Percentiles rank a stretch among this genome's conserved stretches.
Conservation (phyloP, 768 basidiomycete genomes). For the Boletus reticuloceps region DNA sequence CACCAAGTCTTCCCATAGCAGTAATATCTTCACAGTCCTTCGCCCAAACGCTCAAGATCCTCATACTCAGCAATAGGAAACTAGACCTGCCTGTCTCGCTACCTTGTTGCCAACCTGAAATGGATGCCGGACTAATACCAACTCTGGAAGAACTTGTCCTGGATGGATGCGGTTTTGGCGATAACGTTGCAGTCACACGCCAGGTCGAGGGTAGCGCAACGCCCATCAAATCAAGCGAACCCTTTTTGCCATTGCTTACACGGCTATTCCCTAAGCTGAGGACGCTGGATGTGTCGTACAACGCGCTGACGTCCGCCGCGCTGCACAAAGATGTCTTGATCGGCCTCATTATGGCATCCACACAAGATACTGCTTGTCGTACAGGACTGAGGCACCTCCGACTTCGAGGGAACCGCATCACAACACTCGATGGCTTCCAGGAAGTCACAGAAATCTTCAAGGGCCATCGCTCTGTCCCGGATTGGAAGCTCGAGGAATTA, state of each 20-base stretch:
- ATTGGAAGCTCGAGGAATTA: constrained; percentile 79
- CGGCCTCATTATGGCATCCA: constrained; percentile 48
- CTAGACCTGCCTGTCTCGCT: constrained; percentile 63
- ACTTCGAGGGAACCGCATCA: constrained; percentile 66
- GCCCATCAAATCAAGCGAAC: constrained; percentile 48
- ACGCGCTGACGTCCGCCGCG: constrained; percentile 54
- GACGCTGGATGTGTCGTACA: constrained; percentile 76
- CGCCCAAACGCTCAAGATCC: constrained; percentile 51
- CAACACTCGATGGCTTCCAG: constrained; percentile 59
- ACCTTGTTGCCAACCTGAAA: constrained; percentile 36
- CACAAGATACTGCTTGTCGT: constrained; percentile 27
- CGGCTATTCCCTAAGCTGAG: constrained; percentile 68
- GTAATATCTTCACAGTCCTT: constrained; percentile 61
- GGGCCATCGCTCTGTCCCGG: constrained; percentile 56
- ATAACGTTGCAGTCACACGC: constrained; percentile 51
- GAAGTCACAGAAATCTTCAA: constrained; percentile 63
- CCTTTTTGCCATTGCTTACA: constrained; percentile 56
- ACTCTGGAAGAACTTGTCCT: constrained; percentile 70
- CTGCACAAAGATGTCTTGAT: constrained; percentile 49
- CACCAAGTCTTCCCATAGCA: constrained; percentile 65
- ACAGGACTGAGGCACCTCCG: constrained; percentile 64
- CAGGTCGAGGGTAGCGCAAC: constrained; percentile 30
- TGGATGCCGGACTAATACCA: constrained; percentile 50
- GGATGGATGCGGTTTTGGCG: constrained; percentile 69
- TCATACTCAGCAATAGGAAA: constrained; percentile 63